Evolutionary conservation across 768 basidiomycete species (phyloP).

Genomic region (Boletus edulis): DNA sequence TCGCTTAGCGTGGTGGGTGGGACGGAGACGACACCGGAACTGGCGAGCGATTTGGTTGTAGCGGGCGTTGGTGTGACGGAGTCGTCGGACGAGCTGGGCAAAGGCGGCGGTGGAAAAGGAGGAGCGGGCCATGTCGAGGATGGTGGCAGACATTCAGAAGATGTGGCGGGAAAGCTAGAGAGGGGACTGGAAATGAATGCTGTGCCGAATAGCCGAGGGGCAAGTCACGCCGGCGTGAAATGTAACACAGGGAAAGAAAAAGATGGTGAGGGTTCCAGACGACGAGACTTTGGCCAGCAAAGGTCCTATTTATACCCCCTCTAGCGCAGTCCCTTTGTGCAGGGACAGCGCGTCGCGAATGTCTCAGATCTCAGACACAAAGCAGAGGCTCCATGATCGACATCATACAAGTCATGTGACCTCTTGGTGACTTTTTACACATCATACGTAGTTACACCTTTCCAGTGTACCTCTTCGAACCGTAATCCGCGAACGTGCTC

Average conservation of each 20-base stretch:
- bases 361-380: slow-evolving; percentile 22
- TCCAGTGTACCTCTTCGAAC: too few relatives aligned
- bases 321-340: neutral
- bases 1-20: slow-evolving; percentile 46
- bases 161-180: neutral
- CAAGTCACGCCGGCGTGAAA: slow-evolving; percentile 16
- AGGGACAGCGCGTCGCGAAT: neutral
- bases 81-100: slow-evolving; percentile 39
- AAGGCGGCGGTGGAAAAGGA: slow-evolving; percentile 29
- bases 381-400: slow-evolving; percentile 1
- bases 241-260: neutral
- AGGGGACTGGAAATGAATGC: slow-evolving; percentile 2
- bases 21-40: slow-evolving; percentile 35
- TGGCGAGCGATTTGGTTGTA: slow-evolving; percentile 39
- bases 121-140: slow-evolving; percentile 20
- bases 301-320: slow-evolving; percentile 16
- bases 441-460: too few relatives aligned
- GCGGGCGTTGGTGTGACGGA: slow-evolving; percentile 44
- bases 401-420: too few relatives aligned
- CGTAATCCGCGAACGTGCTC: too few relatives aligned
- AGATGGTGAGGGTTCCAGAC: slow-evolving; percentile 7
- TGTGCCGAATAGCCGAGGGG: slow-evolving; percentile 3
- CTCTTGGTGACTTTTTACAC: too few relatives aligned
- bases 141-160: slow-evolving; percentile 8
- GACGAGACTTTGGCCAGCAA: neutral